A percentile compares a stretch with the other conserved stretches of the same genome.
phyloP scores from a whole-genome alignment of 2,329 filamentous ascomycete species.

The Alternaria infectoria region DNA sequence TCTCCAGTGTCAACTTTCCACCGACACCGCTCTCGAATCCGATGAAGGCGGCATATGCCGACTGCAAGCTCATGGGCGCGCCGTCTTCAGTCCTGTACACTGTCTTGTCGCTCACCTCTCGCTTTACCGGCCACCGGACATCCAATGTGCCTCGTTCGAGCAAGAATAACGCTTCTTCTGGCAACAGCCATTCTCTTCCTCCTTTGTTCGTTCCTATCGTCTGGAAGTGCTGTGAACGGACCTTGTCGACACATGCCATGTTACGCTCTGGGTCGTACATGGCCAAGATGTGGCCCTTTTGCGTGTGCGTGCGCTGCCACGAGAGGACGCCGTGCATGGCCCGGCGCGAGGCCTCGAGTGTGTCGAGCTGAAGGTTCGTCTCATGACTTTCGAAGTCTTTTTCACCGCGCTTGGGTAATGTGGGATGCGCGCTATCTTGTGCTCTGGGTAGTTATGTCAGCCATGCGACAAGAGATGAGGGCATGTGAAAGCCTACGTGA shows the following conservation, averaged over 20 bases:
- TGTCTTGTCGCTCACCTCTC: slow-evolving; percentile 36
- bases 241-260: slow-evolving; percentile 69
- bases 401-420: slow-evolving; percentile 86
- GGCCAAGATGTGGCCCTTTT: slow-evolving; percentile 69
- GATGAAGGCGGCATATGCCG: slow-evolving; percentile 84
- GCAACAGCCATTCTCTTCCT: slow-evolving; percentile 77
- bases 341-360: slow-evolving; percentile 78
- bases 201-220: slow-evolving; percentile 69
- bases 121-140: slow-evolving; percentile 75
- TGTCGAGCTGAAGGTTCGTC: slow-evolving; percentile 78
- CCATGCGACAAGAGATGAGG: not conserved
- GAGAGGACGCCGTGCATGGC: slow-evolving; percentile 90
- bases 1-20: slow-evolving; percentile 69
- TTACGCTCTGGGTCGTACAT: slow-evolving; percentile 73
- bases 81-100: slow-evolving; percentile 58
- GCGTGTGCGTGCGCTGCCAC: slow-evolving; percentile 75
- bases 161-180: slow-evolving; percentile 89
- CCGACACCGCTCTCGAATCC: slow-evolving; percentile 65
- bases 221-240: slow-evolving; percentile 74
- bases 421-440: slow-evolving; percentile 47
- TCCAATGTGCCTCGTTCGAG: slow-evolving; percentile 88
- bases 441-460: slow-evolving; percentile 22
- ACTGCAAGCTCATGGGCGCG: slow-evolving; percentile 88
- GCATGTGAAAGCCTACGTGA: slow-evolving; percentile 54
- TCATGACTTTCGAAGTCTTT: slow-evolving; percentile 97